A percentile compares a stretch with the other conserved stretches of the same genome.
Conservation (phyloP, 371 early-diverging fungal genomes). For the Batkoa obscura region DNA sequence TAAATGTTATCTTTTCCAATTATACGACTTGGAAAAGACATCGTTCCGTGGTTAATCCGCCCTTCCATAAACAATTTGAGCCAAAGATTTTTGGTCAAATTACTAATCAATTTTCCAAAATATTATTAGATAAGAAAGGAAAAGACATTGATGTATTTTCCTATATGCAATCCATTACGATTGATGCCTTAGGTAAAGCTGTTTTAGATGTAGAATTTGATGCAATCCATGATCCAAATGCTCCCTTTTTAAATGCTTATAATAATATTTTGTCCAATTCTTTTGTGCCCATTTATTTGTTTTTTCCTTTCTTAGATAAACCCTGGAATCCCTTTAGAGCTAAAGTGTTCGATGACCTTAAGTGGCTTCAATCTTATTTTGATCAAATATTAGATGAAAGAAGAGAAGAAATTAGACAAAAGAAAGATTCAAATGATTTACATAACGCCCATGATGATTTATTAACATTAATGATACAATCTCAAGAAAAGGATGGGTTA, state of each 20-base stretch:
- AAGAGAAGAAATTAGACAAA: not conserved
- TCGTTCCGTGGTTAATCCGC: constrained; percentile 11
- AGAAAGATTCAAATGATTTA: not conserved
- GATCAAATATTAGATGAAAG: not conserved
- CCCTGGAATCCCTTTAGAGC: not conserved
- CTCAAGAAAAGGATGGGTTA: not conserved
- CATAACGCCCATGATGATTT: not conserved
- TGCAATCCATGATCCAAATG: not conserved
- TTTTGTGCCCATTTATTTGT: not conserved
- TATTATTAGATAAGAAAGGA: not conserved
- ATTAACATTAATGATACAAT: not conserved
- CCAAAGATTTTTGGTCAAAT: not conserved
- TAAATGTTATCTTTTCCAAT: not conserved
- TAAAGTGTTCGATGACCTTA: not conserved
- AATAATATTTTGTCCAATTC: not conserved
- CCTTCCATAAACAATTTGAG: constrained; percentile 7
- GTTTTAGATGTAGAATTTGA: not conserved
- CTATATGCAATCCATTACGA: not conserved
- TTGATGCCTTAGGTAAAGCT: not conserved
- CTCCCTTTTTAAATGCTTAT: not conserved
- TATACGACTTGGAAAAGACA: not conserved
- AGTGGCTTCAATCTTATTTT: not conserved
- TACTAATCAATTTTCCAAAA: not conserved
- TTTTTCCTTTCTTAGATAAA: not conserved
- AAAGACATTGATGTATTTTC: constrained; percentile 4